These are phyloP conservation scores for Eucalyptus microcorys DNA, from an alignment of 345 rosid genomes.

Conservation along the genomic window DNA sequence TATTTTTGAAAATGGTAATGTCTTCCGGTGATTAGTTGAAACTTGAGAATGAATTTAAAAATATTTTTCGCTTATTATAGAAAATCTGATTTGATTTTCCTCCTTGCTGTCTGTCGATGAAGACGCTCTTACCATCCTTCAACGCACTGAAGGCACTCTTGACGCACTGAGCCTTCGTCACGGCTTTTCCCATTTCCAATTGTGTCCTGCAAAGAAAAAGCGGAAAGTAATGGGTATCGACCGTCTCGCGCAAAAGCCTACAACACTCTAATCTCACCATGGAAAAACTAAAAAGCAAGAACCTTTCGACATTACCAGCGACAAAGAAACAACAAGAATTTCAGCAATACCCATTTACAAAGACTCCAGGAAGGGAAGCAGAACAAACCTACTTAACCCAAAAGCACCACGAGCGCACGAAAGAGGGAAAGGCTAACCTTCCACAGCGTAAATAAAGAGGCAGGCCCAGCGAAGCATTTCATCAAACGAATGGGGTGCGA, in stretches of 20 bases:
- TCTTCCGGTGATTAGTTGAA: too few relatives aligned
- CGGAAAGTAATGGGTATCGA: not conserved
- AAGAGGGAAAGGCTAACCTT: not conserved
- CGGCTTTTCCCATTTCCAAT: conserved; percentile 63
- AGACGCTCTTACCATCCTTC: conserved; percentile 60
- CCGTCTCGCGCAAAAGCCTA: not conserved
- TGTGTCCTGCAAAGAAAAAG: conserved; percentile 39
- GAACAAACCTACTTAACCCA: not conserved
- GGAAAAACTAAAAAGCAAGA: not conserved
- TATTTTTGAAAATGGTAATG: too few relatives aligned
- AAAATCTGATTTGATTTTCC: too few relatives aligned
- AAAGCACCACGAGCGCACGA: not conserved
- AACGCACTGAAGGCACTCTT: conserved; percentile 37
- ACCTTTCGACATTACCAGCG: not conserved
- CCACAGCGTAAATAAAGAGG: not conserved
- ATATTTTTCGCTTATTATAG: too few relatives aligned
- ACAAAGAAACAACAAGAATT: not conserved
- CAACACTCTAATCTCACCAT: not conserved
- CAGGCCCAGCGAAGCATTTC: conserved; percentile 12
- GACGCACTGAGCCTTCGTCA: conserved; percentile 64
- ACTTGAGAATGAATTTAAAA: too few relatives aligned
- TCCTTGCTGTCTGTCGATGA: conserved; percentile 40
- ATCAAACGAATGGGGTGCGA: conserved; percentile 12
- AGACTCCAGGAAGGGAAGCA: not conserved
- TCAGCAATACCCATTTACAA: not conserved